A percentile compares a stretch with the other conserved stretches of the same genome.
phyloP scores from a whole-genome alignment of 164 flowering plant species.

The Magnolia sinica region DNA sequence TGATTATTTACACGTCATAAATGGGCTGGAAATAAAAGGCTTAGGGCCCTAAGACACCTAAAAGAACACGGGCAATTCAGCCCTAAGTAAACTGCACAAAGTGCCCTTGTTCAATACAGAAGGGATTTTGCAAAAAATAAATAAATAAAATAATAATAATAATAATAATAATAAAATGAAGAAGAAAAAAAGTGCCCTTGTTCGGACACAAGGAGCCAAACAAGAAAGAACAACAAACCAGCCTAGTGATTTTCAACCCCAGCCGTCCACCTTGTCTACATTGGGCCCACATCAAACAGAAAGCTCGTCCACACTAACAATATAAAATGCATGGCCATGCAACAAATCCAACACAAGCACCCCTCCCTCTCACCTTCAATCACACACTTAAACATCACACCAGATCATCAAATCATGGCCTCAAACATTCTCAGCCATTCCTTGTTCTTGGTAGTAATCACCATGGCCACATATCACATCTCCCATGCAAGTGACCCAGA shows the following conservation, averaged over 20 bases:
- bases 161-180: too few relatives aligned
- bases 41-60: too few relatives aligned
- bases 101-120: not conserved
- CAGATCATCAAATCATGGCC: not conserved
- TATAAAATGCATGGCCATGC: not conserved
- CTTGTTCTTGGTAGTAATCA: slow-evolving; percentile 13
- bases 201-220: not conserved
- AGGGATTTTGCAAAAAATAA: too few relatives aligned
- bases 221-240: not conserved
- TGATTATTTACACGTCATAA: too few relatives aligned
- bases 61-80: not conserved
- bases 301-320: not conserved
- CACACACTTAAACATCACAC: not conserved
- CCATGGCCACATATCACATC: slow-evolving; percentile 8
- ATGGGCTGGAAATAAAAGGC: too few relatives aligned
- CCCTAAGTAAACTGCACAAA: not conserved
- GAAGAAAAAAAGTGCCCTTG: too few relatives aligned
- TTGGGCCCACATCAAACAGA: not conserved
- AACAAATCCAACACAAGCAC: not conserved
- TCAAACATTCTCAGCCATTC: not conserved
- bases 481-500: slow-evolving; percentile 25
- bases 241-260: not conserved
- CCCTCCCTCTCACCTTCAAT: not conserved
- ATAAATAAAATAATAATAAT: too few relatives aligned
- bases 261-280: not conserved